These are phyloP conservation scores for Aspergillus amoenus DNA, from an alignment of 2,329 filamentous ascomycete species.

Conservation along the genomic window DNA sequence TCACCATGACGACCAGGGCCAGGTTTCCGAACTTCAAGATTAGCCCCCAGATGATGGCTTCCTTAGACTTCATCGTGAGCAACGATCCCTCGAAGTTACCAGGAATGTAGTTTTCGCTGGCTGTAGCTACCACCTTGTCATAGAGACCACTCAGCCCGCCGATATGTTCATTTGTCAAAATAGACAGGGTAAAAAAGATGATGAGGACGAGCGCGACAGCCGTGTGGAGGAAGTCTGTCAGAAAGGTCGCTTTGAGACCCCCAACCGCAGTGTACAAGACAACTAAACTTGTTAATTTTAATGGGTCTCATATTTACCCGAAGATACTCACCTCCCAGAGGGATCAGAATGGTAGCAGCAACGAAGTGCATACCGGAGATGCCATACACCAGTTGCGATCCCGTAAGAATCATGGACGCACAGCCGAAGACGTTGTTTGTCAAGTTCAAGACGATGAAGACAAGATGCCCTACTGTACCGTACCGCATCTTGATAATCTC, in stretches of 20 bases:
- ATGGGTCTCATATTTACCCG: not conserved
- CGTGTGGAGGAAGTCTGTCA: slow-evolving; percentile 52
- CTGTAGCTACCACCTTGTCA: slow-evolving; percentile 47
- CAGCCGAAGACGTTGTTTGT: slow-evolving; percentile 48
- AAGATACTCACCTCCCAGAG: slow-evolving; percentile 41
- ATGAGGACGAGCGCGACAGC: slow-evolving; percentile 49
- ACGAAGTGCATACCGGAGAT: slow-evolving; percentile 51
- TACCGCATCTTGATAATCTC: slow-evolving; percentile 53
- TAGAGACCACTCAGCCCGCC: slow-evolving; percentile 47
- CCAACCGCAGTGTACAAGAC: slow-evolving; percentile 51
- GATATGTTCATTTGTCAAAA: slow-evolving; percentile 45
- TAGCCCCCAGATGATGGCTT: slow-evolving; percentile 45
- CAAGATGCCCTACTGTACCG: slow-evolving; percentile 41
- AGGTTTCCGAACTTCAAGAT: slow-evolving; percentile 52
- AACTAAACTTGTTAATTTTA: slow-evolving; percentile 26
- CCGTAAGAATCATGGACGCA: slow-evolving; percentile 48
- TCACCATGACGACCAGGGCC: slow-evolving; percentile 50
- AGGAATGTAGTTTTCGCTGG: slow-evolving; percentile 42
- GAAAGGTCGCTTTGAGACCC: slow-evolving; percentile 51
- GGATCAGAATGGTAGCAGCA: slow-evolving; percentile 49
- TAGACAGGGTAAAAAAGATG: slow-evolving; percentile 48
- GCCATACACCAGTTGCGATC: slow-evolving; percentile 47
- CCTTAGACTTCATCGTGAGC: slow-evolving; percentile 50
- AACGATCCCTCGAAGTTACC: slow-evolving; percentile 51
- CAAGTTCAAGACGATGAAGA: slow-evolving; percentile 44